A percentile compares a stretch with the other conserved stretches of the same genome.
These are phyloP conservation scores for Boletus vermiculosoides DNA, from an alignment of 768 basidiomycete genomes.

Conservation along the genomic window DNA sequence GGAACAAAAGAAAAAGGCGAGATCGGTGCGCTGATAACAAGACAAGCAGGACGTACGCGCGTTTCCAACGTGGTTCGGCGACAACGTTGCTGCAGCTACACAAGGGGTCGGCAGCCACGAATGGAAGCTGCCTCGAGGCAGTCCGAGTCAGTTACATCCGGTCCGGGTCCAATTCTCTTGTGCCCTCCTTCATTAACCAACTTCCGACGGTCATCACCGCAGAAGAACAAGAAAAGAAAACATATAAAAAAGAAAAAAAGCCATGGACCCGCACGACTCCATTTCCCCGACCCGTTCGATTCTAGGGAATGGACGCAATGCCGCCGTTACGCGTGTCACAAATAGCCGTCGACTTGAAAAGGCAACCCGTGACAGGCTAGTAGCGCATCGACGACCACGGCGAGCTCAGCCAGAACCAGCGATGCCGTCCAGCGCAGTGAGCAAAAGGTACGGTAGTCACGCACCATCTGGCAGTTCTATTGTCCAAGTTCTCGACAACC, in stretches of 20 bases:
- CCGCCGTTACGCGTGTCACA: background rate
- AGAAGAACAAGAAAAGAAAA: background rate
- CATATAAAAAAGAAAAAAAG: background rate
- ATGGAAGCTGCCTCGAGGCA: constrained; percentile 52
- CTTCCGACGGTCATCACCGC: background rate
- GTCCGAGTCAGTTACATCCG: background rate
- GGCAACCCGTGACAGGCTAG: background rate
- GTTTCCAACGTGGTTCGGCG: constrained; percentile 63
- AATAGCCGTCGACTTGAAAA: background rate
- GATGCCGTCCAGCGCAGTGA: constrained; percentile 18
- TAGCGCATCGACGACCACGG: background rate
- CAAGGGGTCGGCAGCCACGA: constrained; percentile 39
- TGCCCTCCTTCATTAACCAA: background rate
- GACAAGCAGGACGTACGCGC: constrained; percentile 39
- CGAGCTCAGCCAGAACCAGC: background rate
- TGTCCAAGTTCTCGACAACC: background rate
- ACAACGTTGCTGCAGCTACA: constrained; percentile 38
- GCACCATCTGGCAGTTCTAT: background rate
- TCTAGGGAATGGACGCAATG: background rate
- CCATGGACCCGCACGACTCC: background rate
- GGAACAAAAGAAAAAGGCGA: constrained; percentile 34
- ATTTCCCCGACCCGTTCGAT: background rate
- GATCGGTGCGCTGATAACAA: constrained; percentile 34
- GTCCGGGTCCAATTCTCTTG: background rate
- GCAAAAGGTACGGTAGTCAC: constrained; percentile 10